These are phyloP conservation scores for Phytophthora podocarpi DNA, from an alignment of 352 stramenopile species.

Conservation along the genomic window DNA sequence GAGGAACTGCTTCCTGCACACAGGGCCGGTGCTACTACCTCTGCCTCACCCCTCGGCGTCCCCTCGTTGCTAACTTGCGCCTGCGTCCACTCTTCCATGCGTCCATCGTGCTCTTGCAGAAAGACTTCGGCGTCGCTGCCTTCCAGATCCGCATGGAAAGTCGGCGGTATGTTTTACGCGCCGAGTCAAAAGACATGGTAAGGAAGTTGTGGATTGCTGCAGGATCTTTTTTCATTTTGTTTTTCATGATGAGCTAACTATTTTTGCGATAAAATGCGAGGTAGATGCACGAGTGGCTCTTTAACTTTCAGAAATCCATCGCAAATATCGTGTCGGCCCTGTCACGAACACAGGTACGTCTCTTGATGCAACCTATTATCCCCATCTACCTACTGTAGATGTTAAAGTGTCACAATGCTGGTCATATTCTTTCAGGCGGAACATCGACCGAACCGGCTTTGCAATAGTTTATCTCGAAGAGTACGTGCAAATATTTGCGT, in stretches of 20 bases:
- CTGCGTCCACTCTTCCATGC: slow-evolving; percentile 17
- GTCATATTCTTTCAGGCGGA: slow-evolving; percentile 40
- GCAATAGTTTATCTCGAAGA: slow-evolving; percentile 61
- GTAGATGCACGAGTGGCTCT: slow-evolving; percentile 91
- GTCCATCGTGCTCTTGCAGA: slow-evolving; percentile 43
- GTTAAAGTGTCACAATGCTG: slow-evolving; percentile 8
- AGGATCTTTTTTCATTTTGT: not conserved
- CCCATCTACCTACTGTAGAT: not conserved
- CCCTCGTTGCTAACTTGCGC: slow-evolving; percentile 32
- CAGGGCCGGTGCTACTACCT: slow-evolving; percentile 9
- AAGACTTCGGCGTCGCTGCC: slow-evolving; percentile 79
- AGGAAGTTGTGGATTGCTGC: slow-evolving; percentile 1
- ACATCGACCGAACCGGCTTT: slow-evolving; percentile 53
- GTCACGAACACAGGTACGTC: slow-evolving; percentile 61
- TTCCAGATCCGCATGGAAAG: slow-evolving; percentile 87
- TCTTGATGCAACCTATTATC: not conserved
- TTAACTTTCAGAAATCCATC: slow-evolving; percentile 91
- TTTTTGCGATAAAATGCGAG: not conserved
- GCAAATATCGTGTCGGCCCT: slow-evolving; percentile 85
- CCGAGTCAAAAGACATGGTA: slow-evolving; percentile 84
- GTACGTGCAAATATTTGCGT: slow-evolving; percentile 38
- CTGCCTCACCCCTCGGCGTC: slow-evolving; percentile 12
- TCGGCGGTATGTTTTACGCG: slow-evolving; percentile 78
- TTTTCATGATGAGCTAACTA: slow-evolving; percentile 4
- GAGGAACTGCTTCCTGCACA: not conserved